Evolutionary conservation across 108 stramenopile genomes (phyloP).

Genomic region (Parmales sp.): DNA sequence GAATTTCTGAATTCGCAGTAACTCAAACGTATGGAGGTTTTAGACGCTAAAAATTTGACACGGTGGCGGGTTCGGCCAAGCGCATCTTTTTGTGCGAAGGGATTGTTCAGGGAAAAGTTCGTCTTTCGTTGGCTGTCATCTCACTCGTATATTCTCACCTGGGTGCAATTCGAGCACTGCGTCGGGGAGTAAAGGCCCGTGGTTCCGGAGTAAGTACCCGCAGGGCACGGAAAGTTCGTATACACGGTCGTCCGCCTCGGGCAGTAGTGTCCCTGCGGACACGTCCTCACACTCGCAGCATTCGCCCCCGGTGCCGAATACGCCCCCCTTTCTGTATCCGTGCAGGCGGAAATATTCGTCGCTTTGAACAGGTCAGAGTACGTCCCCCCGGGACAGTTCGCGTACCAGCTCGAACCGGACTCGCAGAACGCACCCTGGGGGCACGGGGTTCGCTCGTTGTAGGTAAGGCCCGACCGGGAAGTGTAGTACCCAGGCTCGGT

Average conservation of each 20-base stretch:
- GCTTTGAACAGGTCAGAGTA: background rate
- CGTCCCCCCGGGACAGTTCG: constrained; percentile 15
- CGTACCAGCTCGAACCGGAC: background rate
- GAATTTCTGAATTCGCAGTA: background rate
- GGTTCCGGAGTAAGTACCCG: background rate
- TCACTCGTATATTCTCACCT: too few relatives aligned
- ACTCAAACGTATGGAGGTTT: too few relatives aligned
- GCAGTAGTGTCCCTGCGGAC: constrained; percentile 23
- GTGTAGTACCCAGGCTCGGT: constrained; percentile 28
- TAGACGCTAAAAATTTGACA: too few relatives aligned
- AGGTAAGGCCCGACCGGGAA: constrained; percentile 8
- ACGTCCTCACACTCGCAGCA: background rate
- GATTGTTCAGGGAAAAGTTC: too few relatives aligned
- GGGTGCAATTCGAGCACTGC: constrained; percentile 6
- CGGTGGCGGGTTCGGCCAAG: too few relatives aligned
- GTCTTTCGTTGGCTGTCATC: too few relatives aligned
- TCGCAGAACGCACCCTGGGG: constrained; percentile 2
- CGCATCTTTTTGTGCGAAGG: too few relatives aligned
- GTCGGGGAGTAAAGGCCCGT: background rate
- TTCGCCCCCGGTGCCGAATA: background rate
- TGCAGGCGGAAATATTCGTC: constrained; percentile 17
- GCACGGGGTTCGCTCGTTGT: background rate
- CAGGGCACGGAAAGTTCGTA: constrained; percentile 5
- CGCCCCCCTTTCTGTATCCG: background rate
- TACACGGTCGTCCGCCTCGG: background rate